These are phyloP conservation scores for Trypanosoma brucei DNA, from an alignment of 208 protist species.

Conservation along the genomic window DNA sequence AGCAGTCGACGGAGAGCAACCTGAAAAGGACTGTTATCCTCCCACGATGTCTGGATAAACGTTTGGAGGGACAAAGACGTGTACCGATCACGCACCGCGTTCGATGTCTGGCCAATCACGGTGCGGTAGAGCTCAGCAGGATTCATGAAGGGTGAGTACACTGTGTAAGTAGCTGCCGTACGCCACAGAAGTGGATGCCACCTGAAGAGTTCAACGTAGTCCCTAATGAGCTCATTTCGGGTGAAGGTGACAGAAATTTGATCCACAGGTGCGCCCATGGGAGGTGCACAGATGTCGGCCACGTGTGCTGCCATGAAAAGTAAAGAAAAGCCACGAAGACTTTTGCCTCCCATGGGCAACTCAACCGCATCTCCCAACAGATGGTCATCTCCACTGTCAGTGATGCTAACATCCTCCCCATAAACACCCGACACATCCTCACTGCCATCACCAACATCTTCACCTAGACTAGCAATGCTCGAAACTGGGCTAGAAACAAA, in stretches of 20 bases:
- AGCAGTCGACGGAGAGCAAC: slow-evolving; percentile 32
- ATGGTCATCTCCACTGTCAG: not conserved
- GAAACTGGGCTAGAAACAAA: slow-evolving; percentile 12
- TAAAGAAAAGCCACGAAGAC: slow-evolving; percentile 41
- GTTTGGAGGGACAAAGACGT: slow-evolving; percentile 35
- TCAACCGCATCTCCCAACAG: not conserved
- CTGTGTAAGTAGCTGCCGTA: slow-evolving; percentile 50
- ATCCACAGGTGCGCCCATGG: slow-evolving; percentile 22
- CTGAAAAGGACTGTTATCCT: slow-evolving; percentile 42
- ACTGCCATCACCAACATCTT: slow-evolving; percentile 17
- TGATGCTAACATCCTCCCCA: not conserved
- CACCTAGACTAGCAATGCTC: slow-evolving; percentile 11
- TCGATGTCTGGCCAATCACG: slow-evolving; percentile 23
- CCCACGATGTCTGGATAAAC: slow-evolving; percentile 48
- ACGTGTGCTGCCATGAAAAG: slow-evolving; percentile 73
- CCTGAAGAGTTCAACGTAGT: slow-evolving; percentile 50
- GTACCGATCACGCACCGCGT: slow-evolving; percentile 31
- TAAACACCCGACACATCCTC: not conserved
- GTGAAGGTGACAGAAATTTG: slow-evolving; percentile 50
- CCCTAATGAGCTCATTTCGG: slow-evolving; percentile 49
- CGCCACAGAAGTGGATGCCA: slow-evolving; percentile 47
- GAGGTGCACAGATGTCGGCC: slow-evolving; percentile 64
- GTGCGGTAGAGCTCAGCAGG: slow-evolving; percentile 40
- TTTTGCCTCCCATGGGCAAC: not conserved
- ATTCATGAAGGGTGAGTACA: slow-evolving; percentile 71